Base-by-base conservation (phyloP, 305 asterid species). In the Fraxinus paxiana region DNA sequence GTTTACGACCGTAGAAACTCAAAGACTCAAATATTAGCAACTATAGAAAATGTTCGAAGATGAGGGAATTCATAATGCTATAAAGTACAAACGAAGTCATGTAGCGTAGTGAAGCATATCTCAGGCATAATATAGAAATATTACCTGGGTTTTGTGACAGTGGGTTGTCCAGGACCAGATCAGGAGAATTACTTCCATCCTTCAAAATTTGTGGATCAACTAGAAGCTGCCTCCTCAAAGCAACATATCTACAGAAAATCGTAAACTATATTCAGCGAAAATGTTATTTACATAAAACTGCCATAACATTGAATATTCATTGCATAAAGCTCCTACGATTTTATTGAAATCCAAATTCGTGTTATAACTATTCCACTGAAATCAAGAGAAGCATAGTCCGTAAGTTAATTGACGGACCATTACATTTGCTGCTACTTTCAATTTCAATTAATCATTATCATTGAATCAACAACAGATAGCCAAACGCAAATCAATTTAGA, bases 121-220 rank as follows among this genome's bases (percentile, higher is more conserved):
- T 41, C 2, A 15, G 75, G 31, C 1, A 71, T 5, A 46, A 56
- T 28, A 48, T 24, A 75, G 69, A 75, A 59, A 61, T 20, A 82
- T 74, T 77, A 93, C 98, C 98, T 63, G 98, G 98, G 83, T 91
- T 87, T 85, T 95, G 98, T 0, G 98, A 95, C 80, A 95, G 88
- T 1, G 98, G 98, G 86, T 95, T 93, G 88, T 95, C 98, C 77
- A 95, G 92, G 83, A 88, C 90, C 34, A 84, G 90, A 89, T 93
- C 97, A 35, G 97, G 97, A 77, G 92, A 89, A 73, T 31, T 83
- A 82, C 88, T 85, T 61, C 93, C 94, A 86, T 91, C 98, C 82
- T 92, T 95, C 13, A 87, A 85, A 82, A 93, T 84, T 65, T 92
- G 97, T 12, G 93, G 97, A 85, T 92, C 98, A 48, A 95, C 91